Conservation (phyloP, 2,329 filamentous ascomycete species). For the Knufia fluminis region DNA sequence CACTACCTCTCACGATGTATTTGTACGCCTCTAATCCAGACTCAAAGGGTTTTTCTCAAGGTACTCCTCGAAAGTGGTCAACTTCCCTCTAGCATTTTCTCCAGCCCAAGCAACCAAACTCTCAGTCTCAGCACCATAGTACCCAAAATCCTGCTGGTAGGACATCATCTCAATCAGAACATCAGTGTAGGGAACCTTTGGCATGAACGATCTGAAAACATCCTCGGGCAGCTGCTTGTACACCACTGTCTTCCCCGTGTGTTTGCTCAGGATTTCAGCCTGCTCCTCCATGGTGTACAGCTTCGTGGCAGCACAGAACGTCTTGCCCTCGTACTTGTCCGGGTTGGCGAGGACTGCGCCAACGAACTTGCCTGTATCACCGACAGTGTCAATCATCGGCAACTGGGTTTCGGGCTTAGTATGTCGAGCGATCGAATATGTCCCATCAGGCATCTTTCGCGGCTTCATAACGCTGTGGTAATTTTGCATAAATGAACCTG, state of each 20-base stretch:
- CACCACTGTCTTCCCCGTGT: conserved; percentile 30
- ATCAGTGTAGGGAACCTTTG: conserved; percentile 3
- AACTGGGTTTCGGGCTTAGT: conserved; percentile 21
- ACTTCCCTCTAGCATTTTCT: conserved; percentile 16
- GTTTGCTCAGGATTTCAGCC: conserved; percentile 27
- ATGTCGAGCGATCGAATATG: conserved; percentile 22
- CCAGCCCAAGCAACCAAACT: conserved; percentile 26
- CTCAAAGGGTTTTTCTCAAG: conserved; percentile 19
- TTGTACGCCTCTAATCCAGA: conserved; percentile 5
- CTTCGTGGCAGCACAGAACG: conserved; percentile 28
- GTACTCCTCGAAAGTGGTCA: conserved; percentile 33
- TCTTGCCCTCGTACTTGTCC: conserved; percentile 29
- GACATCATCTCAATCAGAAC: conserved; percentile 23
- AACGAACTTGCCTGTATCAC: conserved; percentile 31
- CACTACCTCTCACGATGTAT: too few species aligned
- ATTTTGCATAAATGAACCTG: conserved; percentile 49
- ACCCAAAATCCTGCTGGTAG: conserved; percentile 29
- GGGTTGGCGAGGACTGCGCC: conserved; percentile 31
- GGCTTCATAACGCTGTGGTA: conserved; percentile 24
- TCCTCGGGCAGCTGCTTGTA: conserved; percentile 25
- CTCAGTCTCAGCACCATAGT: conserved; percentile 29
- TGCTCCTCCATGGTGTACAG: conserved; percentile 28
- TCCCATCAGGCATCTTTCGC: conserved; percentile 22
- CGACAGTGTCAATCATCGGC: conserved; percentile 29
- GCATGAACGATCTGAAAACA: conserved; percentile 22